Conservation (phyloP, 2,329 filamentous ascomycete genomes). For the Aspergillus novofumigatus region DNA sequence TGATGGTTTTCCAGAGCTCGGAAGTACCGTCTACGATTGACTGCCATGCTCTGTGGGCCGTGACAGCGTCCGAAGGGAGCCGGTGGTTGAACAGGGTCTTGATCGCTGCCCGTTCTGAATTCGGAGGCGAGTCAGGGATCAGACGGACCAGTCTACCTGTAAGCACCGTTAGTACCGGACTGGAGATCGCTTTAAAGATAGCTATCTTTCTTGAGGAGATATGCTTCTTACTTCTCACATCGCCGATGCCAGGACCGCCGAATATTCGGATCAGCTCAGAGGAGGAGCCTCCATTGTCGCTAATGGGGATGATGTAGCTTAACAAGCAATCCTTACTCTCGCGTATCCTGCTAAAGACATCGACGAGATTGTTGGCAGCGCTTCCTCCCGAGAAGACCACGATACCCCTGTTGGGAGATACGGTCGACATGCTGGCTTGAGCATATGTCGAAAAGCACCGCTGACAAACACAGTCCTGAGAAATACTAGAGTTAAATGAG, state of each 20-base stretch:
- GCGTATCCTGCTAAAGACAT: constrained; percentile 70
- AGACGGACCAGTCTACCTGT: constrained; percentile 81
- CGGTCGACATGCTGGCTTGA: constrained; percentile 7
- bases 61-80: constrained; percentile 57
- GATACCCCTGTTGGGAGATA: constrained; percentile 50
- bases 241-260: constrained; percentile 81
- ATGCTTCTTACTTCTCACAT: constrained; percentile 61
- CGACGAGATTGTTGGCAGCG: constrained; percentile 89
- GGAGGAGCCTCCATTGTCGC: constrained; percentile 90
- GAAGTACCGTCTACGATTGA: constrained; percentile 83
- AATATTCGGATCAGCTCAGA: constrained; percentile 93
- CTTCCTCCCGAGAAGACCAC: constrained; percentile 90
- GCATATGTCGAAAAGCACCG: neutral
- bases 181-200: neutral
- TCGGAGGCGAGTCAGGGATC: constrained; percentile 64
- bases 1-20: constrained; percentile 66
- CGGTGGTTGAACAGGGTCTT: constrained; percentile 85
- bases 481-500: too few species aligned
- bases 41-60: constrained; percentile 76
- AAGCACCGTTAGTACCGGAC: constrained; percentile 5
- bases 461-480: too few species aligned
- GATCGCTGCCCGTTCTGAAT: constrained; percentile 67
- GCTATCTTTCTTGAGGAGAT: neutral
- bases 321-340: constrained; percentile 63
- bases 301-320: constrained; percentile 89